Evolutionary conservation across 2,329 filamentous ascomycete genomes (phyloP), one percentile per base, ranked within the genome.

Genomic region (Akanthomyces muscarius): DNA sequence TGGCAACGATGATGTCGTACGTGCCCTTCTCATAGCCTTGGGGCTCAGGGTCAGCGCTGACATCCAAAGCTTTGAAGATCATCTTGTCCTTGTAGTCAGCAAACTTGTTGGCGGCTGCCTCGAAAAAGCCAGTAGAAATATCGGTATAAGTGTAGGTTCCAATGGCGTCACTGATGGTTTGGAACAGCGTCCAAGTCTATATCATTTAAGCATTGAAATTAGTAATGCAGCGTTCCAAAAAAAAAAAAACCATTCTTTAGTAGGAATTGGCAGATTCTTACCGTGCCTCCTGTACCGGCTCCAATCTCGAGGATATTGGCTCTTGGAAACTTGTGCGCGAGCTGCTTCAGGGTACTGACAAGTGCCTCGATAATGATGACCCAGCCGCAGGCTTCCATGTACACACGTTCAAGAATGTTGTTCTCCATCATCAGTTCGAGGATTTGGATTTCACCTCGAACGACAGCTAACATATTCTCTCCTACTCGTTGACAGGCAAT

Each of bases 61-160:
- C 65, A 42, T 75, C 67, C 10, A 71, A 66, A 2, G 56, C 67
- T 56, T 66, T 69, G 66, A 65, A 73, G 11, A 33, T 38, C 61
- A 70, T 67, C 11, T 62, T 65, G 8, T 56, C 63, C 4, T 11
- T 4, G 51, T 70, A 67, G 2, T 62, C 41, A 0, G 66, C 58
- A 30, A 80, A 74, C 5, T 64, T 65, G 21, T 71, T 67, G 25
- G 68, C 64, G 0, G 74, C 76, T 2, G 69, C 65, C 21, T 75
- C 73, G 57, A 82, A 80, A 69, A 78, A 78, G 8, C 71, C 73
- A 5, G 71, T 63, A 0, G 75, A 76, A n/a, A 80, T 74, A 61
- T 82, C 79, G 0, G 81, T 81, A 67, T 72, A 83, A 0, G 76
- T 78, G 66, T 82, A 83, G 1, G 71, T 56, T 23, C 21, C 21